phyloP scores from a whole-genome alignment of 2,329 filamentous ascomycete genomes.

The Cryphonectria nitschkei region DNA sequence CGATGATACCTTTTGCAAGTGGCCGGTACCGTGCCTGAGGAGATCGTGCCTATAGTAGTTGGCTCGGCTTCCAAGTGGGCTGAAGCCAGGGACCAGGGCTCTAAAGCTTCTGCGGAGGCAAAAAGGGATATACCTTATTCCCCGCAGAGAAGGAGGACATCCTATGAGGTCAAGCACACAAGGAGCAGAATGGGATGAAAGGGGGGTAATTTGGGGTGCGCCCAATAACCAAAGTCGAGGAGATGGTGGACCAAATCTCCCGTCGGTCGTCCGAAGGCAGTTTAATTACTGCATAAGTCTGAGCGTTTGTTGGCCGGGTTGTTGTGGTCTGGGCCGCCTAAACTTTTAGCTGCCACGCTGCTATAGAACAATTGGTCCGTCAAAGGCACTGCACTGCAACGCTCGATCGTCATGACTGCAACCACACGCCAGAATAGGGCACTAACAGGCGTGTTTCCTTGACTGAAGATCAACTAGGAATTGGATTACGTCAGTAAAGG shows the following conservation, averaged over 20 bases:
- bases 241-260: no score
- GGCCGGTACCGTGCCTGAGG: background rate
- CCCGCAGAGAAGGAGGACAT: background rate
- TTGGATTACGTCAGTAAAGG: background rate
- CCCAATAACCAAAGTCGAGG: no score
- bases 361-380: background rate
- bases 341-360: background rate
- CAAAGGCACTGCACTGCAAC: background rate
- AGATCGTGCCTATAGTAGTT: background rate
- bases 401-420: background rate
- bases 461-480: background rate
- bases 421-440: background rate
- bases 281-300: background rate
- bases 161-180: no score
- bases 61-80: background rate
- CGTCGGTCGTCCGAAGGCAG: no score
- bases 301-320: background rate
- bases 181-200: no score
- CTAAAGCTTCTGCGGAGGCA: background rate
- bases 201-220: no score
- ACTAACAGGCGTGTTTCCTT: background rate
- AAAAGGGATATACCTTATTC: background rate
- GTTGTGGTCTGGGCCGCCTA: background rate
- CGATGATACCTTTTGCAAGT: background rate
- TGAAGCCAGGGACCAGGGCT: background rate